Conservation (phyloP, 2,329 filamentous ascomycete genomes). For the Grosmannia huntii region DNA sequence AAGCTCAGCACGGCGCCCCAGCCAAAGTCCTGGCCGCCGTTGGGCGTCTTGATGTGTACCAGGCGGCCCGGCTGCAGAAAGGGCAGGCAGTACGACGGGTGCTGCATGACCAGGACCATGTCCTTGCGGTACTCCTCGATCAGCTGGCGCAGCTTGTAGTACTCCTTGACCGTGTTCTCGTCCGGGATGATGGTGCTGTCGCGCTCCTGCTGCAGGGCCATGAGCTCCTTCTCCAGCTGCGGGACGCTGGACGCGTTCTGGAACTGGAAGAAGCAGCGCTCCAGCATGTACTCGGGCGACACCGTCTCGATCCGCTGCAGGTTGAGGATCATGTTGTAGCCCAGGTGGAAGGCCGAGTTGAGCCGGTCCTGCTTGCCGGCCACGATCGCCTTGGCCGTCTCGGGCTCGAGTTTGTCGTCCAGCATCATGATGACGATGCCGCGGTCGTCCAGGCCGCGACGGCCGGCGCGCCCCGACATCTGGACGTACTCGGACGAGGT, state of each 20-base stretch:
- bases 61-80: conserved; percentile 83
- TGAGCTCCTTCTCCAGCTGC: conserved; percentile 69
- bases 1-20: conserved; percentile 85
- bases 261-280: conserved; percentile 96
- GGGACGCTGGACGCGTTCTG: conserved; percentile 87
- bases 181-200: conserved; percentile 67
- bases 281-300: conserved; percentile 97
- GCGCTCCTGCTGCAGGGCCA: conserved; percentile 62
- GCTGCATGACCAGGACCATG: conserved; percentile 83
- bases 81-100: conserved; percentile 72
- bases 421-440: conserved; percentile 99
- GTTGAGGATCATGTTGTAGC: conserved; percentile 99
- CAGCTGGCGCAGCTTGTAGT: conserved; percentile 80
- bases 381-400: conserved; percentile 87
- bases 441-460: conserved; percentile 91
- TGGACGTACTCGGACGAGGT: conserved; percentile 96
- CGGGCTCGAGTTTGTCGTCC: conserved; percentile 87
- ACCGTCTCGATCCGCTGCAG: conserved; percentile 97
- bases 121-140: conserved; percentile 74
- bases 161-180: conserved; percentile 81
- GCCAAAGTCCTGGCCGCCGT: conserved; percentile 63
- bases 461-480: conserved; percentile 94
- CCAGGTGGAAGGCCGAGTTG: conserved; percentile 93
- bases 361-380: conserved; percentile 93
- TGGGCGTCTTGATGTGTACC: conserved; percentile 67